A percentile compares a stretch with the other conserved stretches of the same genome.
These are phyloP conservation scores for Pisolithus tinctorius DNA, from an alignment of 768 basidiomycete genomes.

Conservation along the genomic window DNA sequence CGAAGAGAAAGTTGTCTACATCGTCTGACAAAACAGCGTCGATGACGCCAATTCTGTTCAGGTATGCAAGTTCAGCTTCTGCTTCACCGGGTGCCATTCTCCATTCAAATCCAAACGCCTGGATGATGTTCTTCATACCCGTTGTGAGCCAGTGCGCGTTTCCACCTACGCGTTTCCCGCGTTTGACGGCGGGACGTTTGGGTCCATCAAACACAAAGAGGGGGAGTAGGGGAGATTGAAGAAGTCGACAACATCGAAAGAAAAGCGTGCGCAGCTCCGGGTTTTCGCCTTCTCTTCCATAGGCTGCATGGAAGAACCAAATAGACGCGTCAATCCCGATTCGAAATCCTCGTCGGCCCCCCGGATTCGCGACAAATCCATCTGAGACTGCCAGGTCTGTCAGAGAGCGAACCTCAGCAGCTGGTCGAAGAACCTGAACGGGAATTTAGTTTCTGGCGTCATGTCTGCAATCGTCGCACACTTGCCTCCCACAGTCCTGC, in stretches of 20 bases:
- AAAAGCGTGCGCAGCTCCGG: constrained; percentile 80
- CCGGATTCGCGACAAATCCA: constrained; percentile 63
- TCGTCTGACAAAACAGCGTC: constrained; percentile 91
- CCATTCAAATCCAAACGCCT: constrained; percentile 79
- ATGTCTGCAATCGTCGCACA: not conserved
- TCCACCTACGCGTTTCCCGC: constrained; percentile 63
- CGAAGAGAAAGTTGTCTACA: constrained; percentile 89
- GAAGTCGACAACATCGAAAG: constrained; percentile 77
- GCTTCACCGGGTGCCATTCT: constrained; percentile 87
- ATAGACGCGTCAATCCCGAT: constrained; percentile 83
- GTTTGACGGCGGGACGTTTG: constrained; percentile 73
- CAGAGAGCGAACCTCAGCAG: constrained; percentile 64
- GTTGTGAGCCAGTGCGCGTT: constrained; percentile 59
- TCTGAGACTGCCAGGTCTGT: constrained; percentile 70
- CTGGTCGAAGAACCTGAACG: constrained; percentile 59
- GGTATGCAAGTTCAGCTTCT: constrained; percentile 86
- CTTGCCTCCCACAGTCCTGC: constrained; percentile 46
- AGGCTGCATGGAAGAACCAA: constrained; percentile 71
- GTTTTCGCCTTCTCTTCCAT: constrained; percentile 77
- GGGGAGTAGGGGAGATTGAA: constrained; percentile 73
- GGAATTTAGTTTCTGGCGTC: constrained; percentile 11
- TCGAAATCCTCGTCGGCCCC: constrained; percentile 64
- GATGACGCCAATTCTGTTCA: constrained; percentile 75
- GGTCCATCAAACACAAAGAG: constrained; percentile 93
- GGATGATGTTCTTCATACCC: constrained; percentile 73